Evolutionary conservation across 371 early-diverging fungal genomes (phyloP).

Genomic region (Zopfochytrium polystomum): DNA sequence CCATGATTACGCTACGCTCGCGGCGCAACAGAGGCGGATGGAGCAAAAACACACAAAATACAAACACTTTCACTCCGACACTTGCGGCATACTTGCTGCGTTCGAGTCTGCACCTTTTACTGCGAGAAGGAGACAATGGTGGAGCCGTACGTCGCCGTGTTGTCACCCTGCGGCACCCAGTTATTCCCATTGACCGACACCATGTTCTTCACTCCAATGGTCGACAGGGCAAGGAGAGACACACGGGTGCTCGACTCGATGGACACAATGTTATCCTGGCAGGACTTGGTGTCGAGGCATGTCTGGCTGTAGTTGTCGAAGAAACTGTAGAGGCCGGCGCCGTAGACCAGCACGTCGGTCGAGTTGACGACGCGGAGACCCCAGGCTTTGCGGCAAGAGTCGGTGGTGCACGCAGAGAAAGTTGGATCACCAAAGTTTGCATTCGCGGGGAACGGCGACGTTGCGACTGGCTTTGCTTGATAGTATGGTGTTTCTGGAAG

Average conservation of each 20-base stretch:
- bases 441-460: constrained; percentile 16
- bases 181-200: neutral
- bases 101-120: no score
- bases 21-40: no score
- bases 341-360: constrained; percentile 24
- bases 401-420: constrained; percentile 21
- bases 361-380: constrained; percentile 29
- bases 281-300: constrained; percentile 17
- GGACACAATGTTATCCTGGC: constrained; percentile 23
- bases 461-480: constrained; percentile 21
- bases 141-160: neutral
- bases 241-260: constrained; percentile 14
- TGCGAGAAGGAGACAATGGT: neutral
- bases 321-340: constrained; percentile 33
- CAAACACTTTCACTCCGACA: no score
- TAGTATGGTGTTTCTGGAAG: constrained; percentile 36
- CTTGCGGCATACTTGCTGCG: no score
- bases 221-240: constrained; percentile 1
- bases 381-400: constrained; percentile 21
- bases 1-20: no score
- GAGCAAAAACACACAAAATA: no score
- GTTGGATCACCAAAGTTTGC: constrained; percentile 20
- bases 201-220: constrained; percentile 1
- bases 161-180: neutral
- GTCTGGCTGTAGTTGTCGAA: constrained; percentile 31